Conservation (phyloP, 371 early-diverging fungal genomes). For the Sanchytrium tribonematis region DNA sequence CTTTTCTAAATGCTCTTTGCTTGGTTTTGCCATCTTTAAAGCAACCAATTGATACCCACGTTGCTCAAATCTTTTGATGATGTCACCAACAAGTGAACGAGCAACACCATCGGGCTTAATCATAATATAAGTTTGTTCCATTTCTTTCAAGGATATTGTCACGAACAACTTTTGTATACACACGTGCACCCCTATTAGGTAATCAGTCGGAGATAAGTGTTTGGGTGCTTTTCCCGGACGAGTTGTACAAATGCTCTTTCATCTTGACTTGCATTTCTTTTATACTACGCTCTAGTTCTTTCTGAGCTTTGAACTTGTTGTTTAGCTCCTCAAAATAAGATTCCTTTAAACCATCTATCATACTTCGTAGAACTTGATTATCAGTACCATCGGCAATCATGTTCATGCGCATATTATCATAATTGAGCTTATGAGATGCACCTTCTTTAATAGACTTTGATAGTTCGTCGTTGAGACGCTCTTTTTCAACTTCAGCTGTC, state of each 20-base stretch:
- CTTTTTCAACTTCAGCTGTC: neutral
- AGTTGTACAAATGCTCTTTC: neutral
- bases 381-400: neutral
- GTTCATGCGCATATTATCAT: neutral
- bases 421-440: neutral
- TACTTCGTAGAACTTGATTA: neutral
- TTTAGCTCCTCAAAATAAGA: neutral
- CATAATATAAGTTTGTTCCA: conserved; percentile 31
- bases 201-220: too few species aligned
- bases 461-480: neutral
- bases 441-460: neutral
- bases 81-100: conserved; percentile 68
- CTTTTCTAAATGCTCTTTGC: conserved; percentile 47
- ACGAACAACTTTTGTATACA: neutral
- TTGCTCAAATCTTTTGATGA: conserved; percentile 75
- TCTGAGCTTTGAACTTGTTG: neutral
- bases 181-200: neutral
- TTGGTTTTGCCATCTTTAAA: conserved; percentile 48
- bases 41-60: conserved; percentile 42
- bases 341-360: neutral
- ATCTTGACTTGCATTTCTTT: neutral
- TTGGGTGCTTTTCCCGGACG: neutral
- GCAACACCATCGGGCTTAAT: conserved; percentile 19
- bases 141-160: too few species aligned
- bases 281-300: neutral